Evolutionary conservation across 345 rosid species (phyloP), one percentile per base, ranked within the genome.

Genomic region (Linum trigynum): DNA sequence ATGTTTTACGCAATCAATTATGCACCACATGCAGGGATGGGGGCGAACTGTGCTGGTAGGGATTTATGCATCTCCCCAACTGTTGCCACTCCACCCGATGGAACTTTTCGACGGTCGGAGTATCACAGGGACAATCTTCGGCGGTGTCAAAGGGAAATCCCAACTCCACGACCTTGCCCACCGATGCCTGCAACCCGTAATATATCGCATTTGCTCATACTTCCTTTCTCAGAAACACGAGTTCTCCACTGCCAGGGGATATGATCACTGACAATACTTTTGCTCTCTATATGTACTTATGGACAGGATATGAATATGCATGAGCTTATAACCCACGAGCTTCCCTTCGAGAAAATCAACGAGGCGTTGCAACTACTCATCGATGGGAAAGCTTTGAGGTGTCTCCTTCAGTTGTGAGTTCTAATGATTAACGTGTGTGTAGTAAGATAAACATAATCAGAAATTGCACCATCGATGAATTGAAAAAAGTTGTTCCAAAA

Each of bases 371-470:
- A 17, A 71, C 75, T 78, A 37, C 77, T 81, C 55, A 17, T 15
- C 5, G 60, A 76, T 15, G 85, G 82, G 38, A 67, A 81, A 64
- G 61, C 80, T n/a, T 23, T 81, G 68, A 69, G 85, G 72, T 78
- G 82, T 63, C 67, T 76, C 38, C 72, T 72, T 3, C 66, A 39
- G 58, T 41, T 78, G 57, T 70, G 74, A 75, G 11, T 48, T 59
- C 32, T 23, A 23, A 23, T 23, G 32, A 23, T 23, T 0, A 23
- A 23, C 32, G 32, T 23, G 32, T 23, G 32, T 23, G 32, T 23
- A 23, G 32, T 23, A 23, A 23, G 32, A 23, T 23, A 23, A 23
- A 23, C 32, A 1, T 23, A 23, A 23, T 23, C 32, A 23, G 32
- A 23, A 23, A 23, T 23, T 23, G 32, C 32, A 23, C 32, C 32